Base-by-base conservation (phyloP, 805 yeast species). In the Candida qinlingensis region DNA sequence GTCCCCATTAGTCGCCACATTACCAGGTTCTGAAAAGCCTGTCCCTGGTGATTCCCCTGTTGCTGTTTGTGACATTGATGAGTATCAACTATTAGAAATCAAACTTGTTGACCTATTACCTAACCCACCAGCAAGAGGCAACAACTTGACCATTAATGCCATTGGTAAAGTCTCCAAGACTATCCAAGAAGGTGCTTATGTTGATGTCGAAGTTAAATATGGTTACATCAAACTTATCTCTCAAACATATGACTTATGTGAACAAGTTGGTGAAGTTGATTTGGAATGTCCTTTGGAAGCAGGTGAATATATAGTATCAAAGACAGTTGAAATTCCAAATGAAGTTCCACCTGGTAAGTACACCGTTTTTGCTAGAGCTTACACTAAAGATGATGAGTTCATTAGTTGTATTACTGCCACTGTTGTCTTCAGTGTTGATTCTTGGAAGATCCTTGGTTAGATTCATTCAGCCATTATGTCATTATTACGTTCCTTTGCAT, bases 301-400 rank as follows among this genome's bases (percentile, higher is more conserved):
- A 54, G 99, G 98, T 10, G 64, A 68, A 44, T 84, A 88, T 58
- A 69, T 72, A 46, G 70, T 94, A 47, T 65, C 75, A 28, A 90
- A 90, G 66, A 68, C 72, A 41, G 95, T 94, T 28, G 91, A 83
- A 60, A 80, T 94, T 48, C 99, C 99, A 13, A 73, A 75, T 12
- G 94, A 89, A 65, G 96, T 92, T 33, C 99, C 99, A 50, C 97
- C 98, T 26, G 99, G 99, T 38, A 85, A 79, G 63, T 94, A 94
- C 71, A 71, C 79, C 31, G 96, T 92, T 29, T 72, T 76, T 45
- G 98, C 97, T 19, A 81, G 92, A 61, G 99, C 98, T 3, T 94
- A 79, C 72, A 89, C 96, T 38, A 80, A 72, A 39, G 88, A 86
- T 47, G 97, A 89, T 60, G 84, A 77, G 37, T 77, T 86, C 54